These are phyloP conservation scores for Fusarium sp. DNA, from an alignment of 2,329 filamentous ascomycete species.

Conservation along the genomic window DNA sequence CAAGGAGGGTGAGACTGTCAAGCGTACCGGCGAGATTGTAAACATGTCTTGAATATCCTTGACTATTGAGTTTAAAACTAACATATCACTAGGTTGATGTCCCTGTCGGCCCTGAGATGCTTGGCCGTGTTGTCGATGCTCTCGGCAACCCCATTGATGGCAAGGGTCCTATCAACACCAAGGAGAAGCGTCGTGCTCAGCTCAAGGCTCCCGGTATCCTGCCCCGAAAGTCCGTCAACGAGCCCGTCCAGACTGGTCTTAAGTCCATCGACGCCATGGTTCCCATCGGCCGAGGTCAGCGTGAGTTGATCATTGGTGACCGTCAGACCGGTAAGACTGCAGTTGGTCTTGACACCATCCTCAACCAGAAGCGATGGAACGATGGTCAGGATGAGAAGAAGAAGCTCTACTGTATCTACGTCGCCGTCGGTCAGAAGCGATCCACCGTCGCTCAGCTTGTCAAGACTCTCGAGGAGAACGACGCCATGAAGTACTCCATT, in stretches of 20 bases:
- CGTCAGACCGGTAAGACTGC: conserved; percentile 99
- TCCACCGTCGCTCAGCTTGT: conserved; percentile 99
- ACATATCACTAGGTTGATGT: conserved; percentile 83
- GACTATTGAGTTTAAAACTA: conserved; percentile 33
- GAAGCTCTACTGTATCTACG: conserved; percentile 99
- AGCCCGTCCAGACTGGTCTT: conserved; percentile 99
- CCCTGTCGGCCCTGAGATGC: conserved; percentile 90
- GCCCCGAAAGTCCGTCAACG: conserved; percentile 95
- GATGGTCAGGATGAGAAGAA: conserved; percentile 84
- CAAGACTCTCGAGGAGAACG: conserved; percentile 99
- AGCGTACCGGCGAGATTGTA: conserved; percentile 99
- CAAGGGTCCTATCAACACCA: conserved; percentile 96
- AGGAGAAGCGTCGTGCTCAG: conserved; percentile 94
- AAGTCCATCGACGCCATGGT: conserved; percentile 99
- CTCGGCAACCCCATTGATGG: conserved; percentile 99
- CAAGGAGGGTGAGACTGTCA: conserved; percentile 99
- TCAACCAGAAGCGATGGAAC: conserved; percentile 99
- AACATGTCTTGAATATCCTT: conserved; percentile 56
- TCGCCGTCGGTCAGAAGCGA: conserved; percentile 99
- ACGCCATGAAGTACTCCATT: conserved; percentile 98
- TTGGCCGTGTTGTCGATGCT: conserved; percentile 98
- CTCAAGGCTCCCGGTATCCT: conserved; percentile 99
- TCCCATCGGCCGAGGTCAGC: conserved; percentile 99
- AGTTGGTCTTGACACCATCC: conserved; percentile 95
- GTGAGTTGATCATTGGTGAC: conserved; percentile 99